Evolutionary conservation across 176 grass and related monocot species (phyloP), one percentile per base, ranked within the genome.

Genomic region (Aegilops speltoides): DNA sequence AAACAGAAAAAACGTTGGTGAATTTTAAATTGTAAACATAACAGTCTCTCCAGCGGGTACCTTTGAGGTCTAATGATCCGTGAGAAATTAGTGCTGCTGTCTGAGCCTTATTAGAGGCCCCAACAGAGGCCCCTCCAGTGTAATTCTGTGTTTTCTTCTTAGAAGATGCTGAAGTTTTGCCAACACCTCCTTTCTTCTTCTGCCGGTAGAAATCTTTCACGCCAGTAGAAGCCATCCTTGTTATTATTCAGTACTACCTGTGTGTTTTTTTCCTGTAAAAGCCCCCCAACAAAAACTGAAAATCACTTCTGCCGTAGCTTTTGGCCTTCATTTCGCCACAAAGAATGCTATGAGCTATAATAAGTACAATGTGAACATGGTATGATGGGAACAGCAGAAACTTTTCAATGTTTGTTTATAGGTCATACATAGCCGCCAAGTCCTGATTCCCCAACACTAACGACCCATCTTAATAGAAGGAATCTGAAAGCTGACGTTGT

Each of bases 151-250:
- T 23, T 86, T 92, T 89, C 77, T 90, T 93, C 78, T 79, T 90
- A 10, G 88, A 85, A 59, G 88, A 84, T 70, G 85, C 38, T 12
- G 77, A 16, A 3, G 71, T 19, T 79, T 89, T 84, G 56, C 78
- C 16, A 4, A 34, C 65, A 67, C 59, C 82, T 65, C 85, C 85
- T 85, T 83, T 93, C 91, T 93, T 93, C 77, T 90, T 90, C 73
- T 90, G 88, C 13, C 79, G 82, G 78, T 86, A 93, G 65, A 93
- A 86, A 40, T 54, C 82, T 70, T 90, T 90, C 88, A 93, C 31
- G 20, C 86, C 85, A 79, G 65, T 52, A 52, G 89, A 85, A 40
- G 89, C 62, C 89, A 91, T 91, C 33, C 16, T 85, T 85, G 17
- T 63, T 68, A 75, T 32, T 79, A 75, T 79, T 87, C 60, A 68